phyloP scores from a whole-genome alignment of 495 filamentous ascomycete genomes.

The Talaromyces stipitatus region DNA sequence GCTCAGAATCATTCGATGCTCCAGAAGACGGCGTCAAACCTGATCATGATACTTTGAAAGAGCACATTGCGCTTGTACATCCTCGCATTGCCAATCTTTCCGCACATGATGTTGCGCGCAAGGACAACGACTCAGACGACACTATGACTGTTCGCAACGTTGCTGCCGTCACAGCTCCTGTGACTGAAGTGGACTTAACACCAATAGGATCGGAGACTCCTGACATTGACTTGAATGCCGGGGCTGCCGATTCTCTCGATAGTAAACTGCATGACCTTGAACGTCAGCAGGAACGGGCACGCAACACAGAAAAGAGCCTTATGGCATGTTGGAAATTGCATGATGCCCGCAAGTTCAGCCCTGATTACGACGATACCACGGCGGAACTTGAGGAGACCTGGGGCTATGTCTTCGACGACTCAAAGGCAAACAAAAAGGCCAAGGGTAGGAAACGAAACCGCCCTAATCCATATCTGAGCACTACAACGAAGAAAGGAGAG shows the following conservation, averaged over 20 bases:
- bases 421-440: slow-evolving; percentile 36
- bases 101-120: slow-evolving; percentile 17
- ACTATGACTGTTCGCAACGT: slow-evolving; percentile 11
- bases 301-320: slow-evolving; percentile 49
- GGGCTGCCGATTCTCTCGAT: slow-evolving; percentile 17
- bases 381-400: slow-evolving; percentile 21
- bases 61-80: slow-evolving; percentile 26
- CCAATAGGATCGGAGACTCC: not conserved
- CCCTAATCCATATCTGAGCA: slow-evolving; percentile 34
- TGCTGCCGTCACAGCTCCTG: not conserved
- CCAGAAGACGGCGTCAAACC: slow-evolving; percentile 19
- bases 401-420: slow-evolving; percentile 23
- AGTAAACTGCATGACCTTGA: slow-evolving; percentile 24
- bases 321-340: slow-evolving; percentile 52
- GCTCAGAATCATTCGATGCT: slow-evolving; percentile 26
- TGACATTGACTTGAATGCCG: slow-evolving; percentile 13
- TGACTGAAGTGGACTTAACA: slow-evolving; percentile 8
- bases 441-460: slow-evolving; percentile 34
- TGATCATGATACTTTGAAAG: slow-evolving; percentile 21
- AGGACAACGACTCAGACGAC: slow-evolving; percentile 6
- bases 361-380: slow-evolving; percentile 25
- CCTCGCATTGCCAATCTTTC: slow-evolving; percentile 20
- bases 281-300: slow-evolving; percentile 40
- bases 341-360: slow-evolving; percentile 38
- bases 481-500: slow-evolving; percentile 26